Percentiles rank a stretch among this genome's conserved stretches.
Evolutionary conservation across 768 basidiomycete species (phyloP).

Genomic region (Mycena chlorophos): DNA sequence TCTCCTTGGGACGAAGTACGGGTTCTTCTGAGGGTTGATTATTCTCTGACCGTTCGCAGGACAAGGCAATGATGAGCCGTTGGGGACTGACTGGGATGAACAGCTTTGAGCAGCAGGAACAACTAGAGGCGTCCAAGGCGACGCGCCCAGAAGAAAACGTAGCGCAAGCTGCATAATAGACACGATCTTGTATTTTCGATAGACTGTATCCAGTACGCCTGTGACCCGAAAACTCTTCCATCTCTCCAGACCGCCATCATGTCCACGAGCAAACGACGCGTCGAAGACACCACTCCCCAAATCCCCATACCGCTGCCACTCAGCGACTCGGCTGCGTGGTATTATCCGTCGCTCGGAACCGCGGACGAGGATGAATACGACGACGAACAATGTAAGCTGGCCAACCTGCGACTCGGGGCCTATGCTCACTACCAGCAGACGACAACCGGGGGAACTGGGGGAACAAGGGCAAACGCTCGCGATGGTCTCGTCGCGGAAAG

Average conservation of each 20-base stretch:
- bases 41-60: slow-evolving; percentile 42
- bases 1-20: slow-evolving; percentile 91
- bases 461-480: slow-evolving; percentile 70
- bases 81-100: slow-evolving; percentile 93
- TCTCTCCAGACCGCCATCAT: neutral
- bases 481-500: slow-evolving; percentile 84
- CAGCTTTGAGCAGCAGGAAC: slow-evolving; percentile 56
- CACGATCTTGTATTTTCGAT: neutral
- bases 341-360: slow-evolving; percentile 78
- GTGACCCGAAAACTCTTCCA: neutral
- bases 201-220: too few relatives aligned
- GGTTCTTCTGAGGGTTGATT: slow-evolving; percentile 6
- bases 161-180: too few relatives aligned
- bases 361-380: slow-evolving; percentile 62
- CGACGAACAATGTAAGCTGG: slow-evolving; percentile 20
- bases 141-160: too few relatives aligned
- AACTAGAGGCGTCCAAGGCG: too few relatives aligned
- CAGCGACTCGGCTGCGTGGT: slow-evolving; percentile 79
- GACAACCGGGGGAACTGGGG: slow-evolving; percentile 72
- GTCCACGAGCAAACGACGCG: neutral
- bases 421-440: neutral
- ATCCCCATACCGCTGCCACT: slow-evolving; percentile 44
- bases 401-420: slow-evolving; percentile 42
- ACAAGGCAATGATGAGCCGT: slow-evolving; percentile 89
- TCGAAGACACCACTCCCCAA: slow-evolving; percentile 29